Percentiles rank a stretch among this genome's conserved stretches.
phyloP scores from a whole-genome alignment of 805 yeast species.

The Yamadazyma nakazawae region DNA sequence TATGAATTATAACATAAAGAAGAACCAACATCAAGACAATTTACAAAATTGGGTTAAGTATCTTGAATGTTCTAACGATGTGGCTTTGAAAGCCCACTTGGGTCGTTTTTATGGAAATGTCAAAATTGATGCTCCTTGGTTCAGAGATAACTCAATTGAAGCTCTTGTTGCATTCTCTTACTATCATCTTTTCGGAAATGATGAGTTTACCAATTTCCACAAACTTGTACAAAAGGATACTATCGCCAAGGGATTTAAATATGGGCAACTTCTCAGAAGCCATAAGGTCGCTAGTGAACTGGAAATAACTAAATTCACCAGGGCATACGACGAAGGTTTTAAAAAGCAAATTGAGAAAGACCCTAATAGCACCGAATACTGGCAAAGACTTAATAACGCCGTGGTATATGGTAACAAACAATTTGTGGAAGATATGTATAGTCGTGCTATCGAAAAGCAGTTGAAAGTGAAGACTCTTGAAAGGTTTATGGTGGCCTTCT shows the following conservation, averaged over 20 bases:
- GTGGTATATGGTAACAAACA: constrained; percentile 16
- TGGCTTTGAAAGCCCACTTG: not conserved
- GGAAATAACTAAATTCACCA: constrained; percentile 8
- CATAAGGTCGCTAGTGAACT: not conserved
- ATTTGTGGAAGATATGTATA: constrained; percentile 19
- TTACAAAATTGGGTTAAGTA: constrained; percentile 33
- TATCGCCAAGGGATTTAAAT: not conserved
- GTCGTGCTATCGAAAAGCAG: constrained; percentile 23
- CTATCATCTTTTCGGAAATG: constrained; percentile 25
- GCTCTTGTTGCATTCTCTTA: constrained; percentile 35
- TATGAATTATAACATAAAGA: constrained; percentile 19
- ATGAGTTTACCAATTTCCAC: constrained; percentile 19
- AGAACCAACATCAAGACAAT: constrained; percentile 20
- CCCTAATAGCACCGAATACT: constrained; percentile 30
- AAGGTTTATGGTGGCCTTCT: constrained; percentile 46
- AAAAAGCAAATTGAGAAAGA: not conserved
- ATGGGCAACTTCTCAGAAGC: not conserved
- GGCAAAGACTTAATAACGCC: constrained; percentile 21
- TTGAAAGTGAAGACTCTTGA: constrained; percentile 41
- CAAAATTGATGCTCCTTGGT: constrained; percentile 1
- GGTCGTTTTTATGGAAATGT: not conserved
- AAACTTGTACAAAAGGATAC: constrained; percentile 16
- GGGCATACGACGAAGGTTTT: not conserved
- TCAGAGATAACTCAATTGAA: not conserved
- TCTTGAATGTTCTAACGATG: constrained; percentile 21